Conservation (phyloP, 2,329 filamentous ascomycete genomes). For the Emergomyces orientalis region DNA sequence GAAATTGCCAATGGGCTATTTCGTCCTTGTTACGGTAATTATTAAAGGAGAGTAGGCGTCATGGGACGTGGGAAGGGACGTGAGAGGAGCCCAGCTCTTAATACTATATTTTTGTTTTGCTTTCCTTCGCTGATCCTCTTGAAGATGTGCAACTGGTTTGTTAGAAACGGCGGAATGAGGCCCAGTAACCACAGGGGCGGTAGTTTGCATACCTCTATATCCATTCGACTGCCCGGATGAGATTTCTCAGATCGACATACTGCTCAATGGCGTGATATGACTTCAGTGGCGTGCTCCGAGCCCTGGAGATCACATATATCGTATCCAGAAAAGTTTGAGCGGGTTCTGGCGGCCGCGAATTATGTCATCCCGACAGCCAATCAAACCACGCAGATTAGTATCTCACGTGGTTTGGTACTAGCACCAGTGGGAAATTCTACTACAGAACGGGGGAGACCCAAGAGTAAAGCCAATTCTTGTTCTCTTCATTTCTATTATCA, state of each 20-base stretch:
- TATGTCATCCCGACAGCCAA: constrained; percentile 4
- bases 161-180: background rate
- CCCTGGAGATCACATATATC: background rate
- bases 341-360: background rate
- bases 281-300: background rate
- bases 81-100: background rate
- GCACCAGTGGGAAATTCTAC: too few relatives aligned
- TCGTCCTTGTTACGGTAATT: background rate
- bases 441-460: too few relatives aligned
- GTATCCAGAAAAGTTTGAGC: background rate
- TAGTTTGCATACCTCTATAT: background rate
- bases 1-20: constrained; percentile 3
- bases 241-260: constrained; percentile 6
- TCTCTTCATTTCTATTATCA: too few relatives aligned
- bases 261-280: constrained; percentile 15
- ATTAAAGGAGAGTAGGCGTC: background rate
- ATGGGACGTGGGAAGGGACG: background rate
- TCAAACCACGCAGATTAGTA: background rate
- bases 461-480: too few relatives aligned
- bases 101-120: background rate
- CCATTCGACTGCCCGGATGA: background rate
- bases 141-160: background rate
- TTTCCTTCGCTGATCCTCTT: background rate
- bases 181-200: background rate
- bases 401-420: background rate